Evolutionary conservation across 345 rosid genomes (phyloP).

Genomic region (Salix suchowensis): DNA sequence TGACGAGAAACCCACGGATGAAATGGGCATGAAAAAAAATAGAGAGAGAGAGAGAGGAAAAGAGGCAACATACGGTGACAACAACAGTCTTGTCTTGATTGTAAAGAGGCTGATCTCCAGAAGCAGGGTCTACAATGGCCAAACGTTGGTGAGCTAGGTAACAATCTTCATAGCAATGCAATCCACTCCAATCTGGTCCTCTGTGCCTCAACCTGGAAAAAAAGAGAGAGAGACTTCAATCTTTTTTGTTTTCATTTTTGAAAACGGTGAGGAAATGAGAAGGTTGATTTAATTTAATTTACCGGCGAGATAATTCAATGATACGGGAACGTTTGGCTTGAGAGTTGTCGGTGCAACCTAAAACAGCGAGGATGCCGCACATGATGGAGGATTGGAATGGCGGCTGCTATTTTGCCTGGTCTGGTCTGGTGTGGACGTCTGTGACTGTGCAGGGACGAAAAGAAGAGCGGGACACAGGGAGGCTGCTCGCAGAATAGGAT

Average conservation of each 20-base stretch:
- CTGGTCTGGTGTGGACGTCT: neutral
- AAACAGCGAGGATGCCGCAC: conserved; percentile 83
- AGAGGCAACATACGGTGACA: conserved; percentile 52
- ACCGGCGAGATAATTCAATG: conserved; percentile 79
- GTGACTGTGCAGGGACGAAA: neutral
- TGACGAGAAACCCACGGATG: neutral
- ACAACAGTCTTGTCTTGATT: conserved; percentile 64
- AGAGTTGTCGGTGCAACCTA: conserved; percentile 65
- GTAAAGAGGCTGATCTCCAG: conserved; percentile 85
- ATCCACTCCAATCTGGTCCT: conserved; percentile 89
- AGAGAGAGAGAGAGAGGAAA: neutral
- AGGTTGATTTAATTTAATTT: neutral
- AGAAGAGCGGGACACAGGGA: neutral
- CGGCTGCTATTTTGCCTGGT: neutral
- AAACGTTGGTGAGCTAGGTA: conserved; percentile 78
- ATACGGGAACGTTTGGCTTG: conserved; percentile 80
- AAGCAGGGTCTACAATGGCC: conserved; percentile 76
- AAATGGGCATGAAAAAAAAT: neutral
- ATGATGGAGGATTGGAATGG: conserved; percentile 19
- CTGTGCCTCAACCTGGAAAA: conserved; percentile 54
- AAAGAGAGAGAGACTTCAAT: neutral
- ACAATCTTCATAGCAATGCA: conserved; percentile 59
- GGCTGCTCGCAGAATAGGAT: neutral
- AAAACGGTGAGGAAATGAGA: neutral
- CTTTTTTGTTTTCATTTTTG: no score